Base-by-base conservation (phyloP, 257 asterid genomes). In the Plantago elongata region DNA sequence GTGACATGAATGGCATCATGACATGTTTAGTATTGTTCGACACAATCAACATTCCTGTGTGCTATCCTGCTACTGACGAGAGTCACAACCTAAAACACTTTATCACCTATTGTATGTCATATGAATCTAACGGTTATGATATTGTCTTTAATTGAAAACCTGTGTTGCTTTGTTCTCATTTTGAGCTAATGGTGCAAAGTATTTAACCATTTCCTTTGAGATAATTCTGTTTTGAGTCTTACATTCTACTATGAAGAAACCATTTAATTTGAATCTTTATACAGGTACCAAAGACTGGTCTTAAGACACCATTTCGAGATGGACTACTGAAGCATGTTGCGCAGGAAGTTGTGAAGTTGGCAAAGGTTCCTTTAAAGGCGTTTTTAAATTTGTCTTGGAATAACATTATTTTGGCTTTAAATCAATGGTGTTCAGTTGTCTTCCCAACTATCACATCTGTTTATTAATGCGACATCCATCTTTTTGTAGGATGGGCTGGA, bases 321-420 rank as follows among this genome's bases (percentile, higher is more conserved):
- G 99, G 99, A 55, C 76, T 93, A 82, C 84, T 93, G 67, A 89
- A 85, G 90, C 97, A 93, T 69, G 91, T 89, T 27, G 97, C 97
- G 15, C 92, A 89, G 74, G 97, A 93, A 47, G 90, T 93, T 12
- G 72, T 93, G 75, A 74, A 89, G 76, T 78, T 89, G 64, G 95
- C 97, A 7, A 79, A 82, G 89, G 89, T 82, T 22, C 65, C 50
- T 59, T 37, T 12, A 9, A 27, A 18, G 13, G 6, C n/a, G 5
- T 5, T 7, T 50, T 43, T 45, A 9, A 43, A 11, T 44, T 45
- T 44, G 11, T 12, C 4, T 1, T 11, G 11, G 34, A 52, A 14
- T 40, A 13, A 1, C 40, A 16, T 5, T 4, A 14, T 42, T 14
- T 16, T 11, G 16, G 16, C 51, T 10, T 15, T 42, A 16, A 18